These are phyloP conservation scores for Globisporangium mamillatum DNA, from an alignment of 352 stramenopile genomes.

Conservation along the genomic window DNA sequence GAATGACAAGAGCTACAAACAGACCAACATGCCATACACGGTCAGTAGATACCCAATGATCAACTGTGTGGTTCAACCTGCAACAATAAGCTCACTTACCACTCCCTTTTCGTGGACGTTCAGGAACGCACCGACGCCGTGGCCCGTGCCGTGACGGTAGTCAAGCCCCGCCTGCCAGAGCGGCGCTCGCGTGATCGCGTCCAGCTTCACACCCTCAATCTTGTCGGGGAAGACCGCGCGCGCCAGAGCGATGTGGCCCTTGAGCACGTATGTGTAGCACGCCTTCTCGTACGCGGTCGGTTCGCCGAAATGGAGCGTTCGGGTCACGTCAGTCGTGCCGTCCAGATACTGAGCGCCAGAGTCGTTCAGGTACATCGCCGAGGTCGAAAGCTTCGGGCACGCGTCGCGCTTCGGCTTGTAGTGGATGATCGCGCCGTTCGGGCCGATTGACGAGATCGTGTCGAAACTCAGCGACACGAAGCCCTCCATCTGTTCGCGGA, in stretches of 20 bases:
- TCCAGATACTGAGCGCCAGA: slow-evolving; percentile 98
- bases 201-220: slow-evolving; percentile 93
- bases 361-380: slow-evolving; percentile 98
- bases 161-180: slow-evolving; percentile 95
- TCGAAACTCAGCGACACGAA: slow-evolving; percentile 96
- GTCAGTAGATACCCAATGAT: slow-evolving; percentile 3
- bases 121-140: slow-evolving; percentile 95
- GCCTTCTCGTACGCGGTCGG: slow-evolving; percentile 92
- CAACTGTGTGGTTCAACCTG: not conserved
- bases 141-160: slow-evolving; percentile 97
- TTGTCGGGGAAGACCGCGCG: slow-evolving; percentile 85
- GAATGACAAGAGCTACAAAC: slow-evolving; percentile 71
- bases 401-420: slow-evolving; percentile 84
- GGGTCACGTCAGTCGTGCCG: slow-evolving; percentile 98
- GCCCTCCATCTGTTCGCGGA: slow-evolving; percentile 79
- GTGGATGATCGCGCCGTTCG: slow-evolving; percentile 98
- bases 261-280: slow-evolving; percentile 97
- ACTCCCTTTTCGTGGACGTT: slow-evolving; percentile 97
- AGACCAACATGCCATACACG: not conserved
- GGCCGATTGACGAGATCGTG: slow-evolving; percentile 96
- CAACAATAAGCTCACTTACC: slow-evolving; percentile 19
- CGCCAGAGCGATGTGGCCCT: slow-evolving; percentile 96
- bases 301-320: slow-evolving; percentile 96
- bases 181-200: slow-evolving; percentile 94
- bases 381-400: slow-evolving; percentile 87